Base-by-base conservation (phyloP, 192 early-diverging fungal species). In the Physocladia obscura region DNA sequence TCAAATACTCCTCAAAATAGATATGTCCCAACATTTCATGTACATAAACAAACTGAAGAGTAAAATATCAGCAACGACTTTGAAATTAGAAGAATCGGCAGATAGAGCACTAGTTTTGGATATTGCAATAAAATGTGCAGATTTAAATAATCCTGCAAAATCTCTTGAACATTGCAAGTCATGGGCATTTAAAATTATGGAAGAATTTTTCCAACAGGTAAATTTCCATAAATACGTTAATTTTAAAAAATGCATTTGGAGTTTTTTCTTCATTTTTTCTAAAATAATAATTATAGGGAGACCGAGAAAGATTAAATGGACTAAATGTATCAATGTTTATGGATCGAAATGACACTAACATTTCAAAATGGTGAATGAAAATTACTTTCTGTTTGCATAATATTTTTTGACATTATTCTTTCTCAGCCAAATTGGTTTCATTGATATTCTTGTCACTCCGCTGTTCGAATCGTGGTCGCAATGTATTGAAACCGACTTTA, bases 11-110 rank as follows among this genome's bases (percentile, higher is more conserved):
- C 6, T 59, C 40, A 13, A 27, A 44, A 11, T 31, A 81, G 79
- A 85, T 69, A 77, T 87, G 74, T 70, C 82, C 13, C 77, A 85
- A 58, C 85, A 87, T 58, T 87, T 87, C 71, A 61, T 71, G 35
- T 87, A 81, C 71, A 82, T 87, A 70, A 85, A 80, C 73, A 86
- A 85, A 59, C 76, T 87, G 35, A 87, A 87, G 54, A 73, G 77
- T 36, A 86, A 86, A 70, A 76, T 86, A 17, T 74, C 78, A 1
- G 71, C 80, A 15, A 60, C 76, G 5, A 57, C 77, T 2, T 62
- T 86, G 21, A 82, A 84, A 24, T 60, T 84, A 38, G 67, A 83
- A 55, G 79, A 83, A 52, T 50, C 73, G 21, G 57, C 59, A 4
- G 82, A 84, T 54, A 48, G 82, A 24, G 59, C 62, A 19, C 52